Conservation (phyloP, 1,139 yeast species). For the Suhomyces coccinellae region DNA sequence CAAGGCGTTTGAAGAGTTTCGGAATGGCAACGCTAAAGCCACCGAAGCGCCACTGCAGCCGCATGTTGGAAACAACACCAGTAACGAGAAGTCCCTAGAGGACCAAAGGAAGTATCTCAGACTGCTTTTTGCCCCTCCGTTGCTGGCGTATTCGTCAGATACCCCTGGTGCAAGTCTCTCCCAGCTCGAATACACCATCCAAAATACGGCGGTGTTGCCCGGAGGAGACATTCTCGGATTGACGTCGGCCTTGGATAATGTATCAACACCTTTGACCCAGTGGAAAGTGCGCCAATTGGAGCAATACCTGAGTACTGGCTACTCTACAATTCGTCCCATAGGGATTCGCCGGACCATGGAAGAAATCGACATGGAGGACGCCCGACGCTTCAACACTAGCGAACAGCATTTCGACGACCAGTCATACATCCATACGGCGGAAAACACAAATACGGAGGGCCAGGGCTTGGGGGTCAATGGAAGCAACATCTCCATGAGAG, state of each 20-base stretch:
- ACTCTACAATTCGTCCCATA: conserved; percentile 50
- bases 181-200: conserved; percentile 34
- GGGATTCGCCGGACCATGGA: conserved; percentile 60
- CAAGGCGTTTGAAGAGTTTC: conserved; percentile 9
- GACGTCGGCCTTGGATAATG: neutral
- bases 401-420: conserved; percentile 18
- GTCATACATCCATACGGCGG: conserved; percentile 17
- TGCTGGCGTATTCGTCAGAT: conserved; percentile 54
- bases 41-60: conserved; percentile 1
- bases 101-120: conserved; percentile 23
- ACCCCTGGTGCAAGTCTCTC: conserved; percentile 47
- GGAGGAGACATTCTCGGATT: conserved; percentile 8
- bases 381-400: conserved; percentile 16
- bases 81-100: conserved; percentile 18
- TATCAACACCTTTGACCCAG: conserved; percentile 31
- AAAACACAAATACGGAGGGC: conserved; percentile 17
- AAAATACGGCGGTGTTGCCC: conserved; percentile 18
- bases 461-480: conserved; percentile 13
- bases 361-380: conserved; percentile 36
- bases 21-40: conserved; percentile 5
- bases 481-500: conserved; percentile 10
- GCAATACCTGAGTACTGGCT: conserved; percentile 49
- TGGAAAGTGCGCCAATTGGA: conserved; percentile 42
- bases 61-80: conserved; percentile 1
- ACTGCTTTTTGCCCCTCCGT: conserved; percentile 48